Percentiles rank a stretch among this genome's conserved stretches.
These are phyloP conservation scores for Boletus rubropictus DNA, from an alignment of 768 basidiomycete genomes.

Conservation along the genomic window DNA sequence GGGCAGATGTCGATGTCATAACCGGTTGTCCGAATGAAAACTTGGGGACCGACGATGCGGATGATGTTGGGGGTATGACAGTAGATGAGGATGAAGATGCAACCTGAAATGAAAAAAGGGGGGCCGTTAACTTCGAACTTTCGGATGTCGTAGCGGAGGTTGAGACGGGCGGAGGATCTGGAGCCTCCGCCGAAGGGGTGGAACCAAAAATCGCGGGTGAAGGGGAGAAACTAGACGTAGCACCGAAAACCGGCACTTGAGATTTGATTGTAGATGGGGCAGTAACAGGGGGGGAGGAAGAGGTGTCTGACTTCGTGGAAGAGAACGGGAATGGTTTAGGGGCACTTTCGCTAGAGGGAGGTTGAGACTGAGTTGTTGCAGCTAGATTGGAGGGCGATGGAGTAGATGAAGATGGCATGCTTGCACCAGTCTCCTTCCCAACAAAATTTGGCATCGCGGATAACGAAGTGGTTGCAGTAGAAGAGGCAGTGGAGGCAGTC, in stretches of 20 bases:
- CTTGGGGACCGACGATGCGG: slow-evolving; percentile 14
- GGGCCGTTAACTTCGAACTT: slow-evolving; percentile 9
- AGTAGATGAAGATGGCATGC: slow-evolving; percentile 1
- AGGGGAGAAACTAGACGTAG: slow-evolving; percentile 5
- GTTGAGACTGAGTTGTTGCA: slow-evolving; percentile 10
- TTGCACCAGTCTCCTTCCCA: slow-evolving; percentile 22
- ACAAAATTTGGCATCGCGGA: slow-evolving; percentile 28
- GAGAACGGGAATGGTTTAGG: slow-evolving; percentile 12
- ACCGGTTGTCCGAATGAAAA: slow-evolving; percentile 26
- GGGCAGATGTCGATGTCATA: background rate
- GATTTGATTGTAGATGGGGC: slow-evolving; percentile 3
- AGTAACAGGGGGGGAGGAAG: slow-evolving; percentile 19
- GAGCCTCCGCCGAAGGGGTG: slow-evolving; percentile 4
- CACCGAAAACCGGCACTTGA: slow-evolving; percentile 18
- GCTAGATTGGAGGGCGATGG: slow-evolving; percentile 5
- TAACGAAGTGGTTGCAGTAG: slow-evolving; percentile 5
- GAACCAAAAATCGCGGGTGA: slow-evolving; percentile 6
- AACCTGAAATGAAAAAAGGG: slow-evolving; percentile 21
- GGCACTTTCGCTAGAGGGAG: slow-evolving; percentile 1
- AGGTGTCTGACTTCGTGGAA: slow-evolving; percentile 15
- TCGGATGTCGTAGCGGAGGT: slow-evolving; percentile 1
- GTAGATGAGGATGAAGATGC: slow-evolving; percentile 4
- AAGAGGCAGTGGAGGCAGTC: slow-evolving; percentile 10
- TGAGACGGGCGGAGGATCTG: background rate
- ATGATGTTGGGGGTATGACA: slow-evolving; percentile 2